A percentile compares a stretch with the other conserved stretches of the same genome.
phyloP scores from a whole-genome alignment of 805 yeast genomes.

The Candida sithepensis region DNA sequence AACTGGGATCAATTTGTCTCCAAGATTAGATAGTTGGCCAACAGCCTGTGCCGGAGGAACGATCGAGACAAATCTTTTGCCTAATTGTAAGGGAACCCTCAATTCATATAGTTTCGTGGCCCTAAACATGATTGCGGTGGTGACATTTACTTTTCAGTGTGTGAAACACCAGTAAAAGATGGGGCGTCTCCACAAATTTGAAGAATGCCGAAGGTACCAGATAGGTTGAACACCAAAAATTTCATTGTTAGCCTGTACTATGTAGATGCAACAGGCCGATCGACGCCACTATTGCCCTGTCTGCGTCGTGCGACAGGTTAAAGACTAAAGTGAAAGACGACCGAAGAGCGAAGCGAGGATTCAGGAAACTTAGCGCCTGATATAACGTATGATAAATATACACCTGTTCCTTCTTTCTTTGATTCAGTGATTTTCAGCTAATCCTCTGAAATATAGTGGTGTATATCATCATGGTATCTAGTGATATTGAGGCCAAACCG shows the following conservation, averaged over 20 bases:
- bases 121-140: background rate
- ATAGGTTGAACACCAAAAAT: too few species aligned
- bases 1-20: conserved; percentile 43
- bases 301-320: too few species aligned
- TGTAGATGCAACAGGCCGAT: background rate
- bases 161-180: background rate
- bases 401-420: too few species aligned
- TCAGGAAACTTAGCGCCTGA: too few species aligned
- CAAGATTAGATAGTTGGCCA: conserved; percentile 10
- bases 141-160: background rate
- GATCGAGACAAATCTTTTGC: background rate
- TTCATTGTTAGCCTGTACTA: too few species aligned
- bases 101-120: too few species aligned
- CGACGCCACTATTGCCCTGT: background rate
- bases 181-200: background rate
- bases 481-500: conserved; percentile 1
- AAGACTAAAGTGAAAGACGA: too few species aligned
- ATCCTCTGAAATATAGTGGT: background rate
- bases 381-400: too few species aligned
- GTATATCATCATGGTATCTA: conserved; percentile 1
- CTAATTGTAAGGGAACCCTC: background rate
- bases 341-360: too few species aligned
- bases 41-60: conserved; percentile 24
- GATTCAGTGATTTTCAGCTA: too few species aligned
- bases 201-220: too few species aligned